A percentile compares a stretch with the other conserved stretches of the same genome.
These are phyloP conservation scores for Reutealis trisperma DNA, from an alignment of 345 rosid species.

Conservation along the genomic window DNA sequence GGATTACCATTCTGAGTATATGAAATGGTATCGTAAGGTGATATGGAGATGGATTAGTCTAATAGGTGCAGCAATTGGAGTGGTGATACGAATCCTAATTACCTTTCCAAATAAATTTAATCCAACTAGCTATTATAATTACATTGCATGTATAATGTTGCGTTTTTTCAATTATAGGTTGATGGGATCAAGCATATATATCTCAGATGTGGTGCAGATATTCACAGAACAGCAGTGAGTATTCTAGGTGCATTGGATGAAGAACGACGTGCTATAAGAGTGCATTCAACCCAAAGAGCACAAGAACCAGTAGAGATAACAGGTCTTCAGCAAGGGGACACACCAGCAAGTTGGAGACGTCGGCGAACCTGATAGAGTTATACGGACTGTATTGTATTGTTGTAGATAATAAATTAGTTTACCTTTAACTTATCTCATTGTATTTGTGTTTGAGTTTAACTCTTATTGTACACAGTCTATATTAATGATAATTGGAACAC, in stretches of 20 bases:
- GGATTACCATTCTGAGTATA: background rate
- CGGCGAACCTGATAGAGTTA: too few species aligned
- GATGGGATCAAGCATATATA: slow-evolving; percentile 2
- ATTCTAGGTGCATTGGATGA: background rate
- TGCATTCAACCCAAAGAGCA: slow-evolving; percentile 1
- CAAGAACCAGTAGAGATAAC: background rate
- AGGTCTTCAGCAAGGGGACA: background rate
- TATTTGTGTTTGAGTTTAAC: too few species aligned
- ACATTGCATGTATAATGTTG: background rate
- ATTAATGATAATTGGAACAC: too few species aligned
- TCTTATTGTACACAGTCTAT: too few species aligned
- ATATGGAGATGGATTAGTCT: background rate
- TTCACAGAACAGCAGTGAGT: background rate
- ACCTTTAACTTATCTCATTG: too few species aligned
- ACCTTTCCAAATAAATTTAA: background rate
- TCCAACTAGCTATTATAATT: background rate
- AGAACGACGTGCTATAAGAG: background rate
- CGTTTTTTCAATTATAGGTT: background rate
- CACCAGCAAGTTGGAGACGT: background rate
- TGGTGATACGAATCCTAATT: slow-evolving; percentile 1
- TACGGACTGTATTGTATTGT: too few species aligned
- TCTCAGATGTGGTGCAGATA: background rate
- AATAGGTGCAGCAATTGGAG: background rate
- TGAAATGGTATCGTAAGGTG: background rate
- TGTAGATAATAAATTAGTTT: too few species aligned